Base-by-base conservation (phyloP, 2,329 filamentous ascomycete genomes). In the Leptodontidium sp. region DNA sequence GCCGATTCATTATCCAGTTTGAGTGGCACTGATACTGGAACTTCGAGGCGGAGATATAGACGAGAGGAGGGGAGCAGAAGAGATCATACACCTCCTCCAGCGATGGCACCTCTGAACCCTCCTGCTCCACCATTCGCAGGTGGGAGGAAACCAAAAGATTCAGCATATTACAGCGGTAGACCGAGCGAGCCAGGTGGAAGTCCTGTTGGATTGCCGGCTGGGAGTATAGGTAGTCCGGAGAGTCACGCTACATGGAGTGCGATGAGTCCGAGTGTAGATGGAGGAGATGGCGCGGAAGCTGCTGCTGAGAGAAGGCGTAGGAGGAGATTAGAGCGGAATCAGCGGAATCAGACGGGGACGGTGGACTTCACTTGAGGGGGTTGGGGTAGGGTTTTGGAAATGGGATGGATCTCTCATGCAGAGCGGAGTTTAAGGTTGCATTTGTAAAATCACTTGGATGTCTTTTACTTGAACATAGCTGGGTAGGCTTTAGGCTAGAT, bases 151-250 rank as follows among this genome's bases (percentile, higher is more conserved):
- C 81, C 78, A 12, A 90, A 89, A 74, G 88, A 90, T 75, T 88
- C 86, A 55, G 86, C 86, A 9, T 90, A 90, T 74, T 90, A 88
- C 75, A 88, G 86, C 2, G 86, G 86, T 7, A 79, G 81, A 68
- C 79, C 83, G 1, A 67, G 65, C 21, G 70, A 71, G 21, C 77
- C 75, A 9, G 76, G 50, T 7, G n/a, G 68, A 2, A 70, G 71
- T 45, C 66, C 64, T 3, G 52, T 24, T 35, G 66, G 66, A 63
- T 43, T 59, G 9, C 58, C 62, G 11, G 58, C 68, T n/a, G 72
- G 59, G 2, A 76, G 74, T 70, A 58, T 74, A 49, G 74, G 71
- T 7, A 77, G 73, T 67, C 76, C 70, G 1, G 75, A 74, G 26
- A 77, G 75, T 57, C 76, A 77, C 66, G 77, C 72, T 6, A 77